These are phyloP conservation scores for Saccharomyces hybrid DNA, from an alignment of 1,139 yeast genomes.

Conservation along the genomic window DNA sequence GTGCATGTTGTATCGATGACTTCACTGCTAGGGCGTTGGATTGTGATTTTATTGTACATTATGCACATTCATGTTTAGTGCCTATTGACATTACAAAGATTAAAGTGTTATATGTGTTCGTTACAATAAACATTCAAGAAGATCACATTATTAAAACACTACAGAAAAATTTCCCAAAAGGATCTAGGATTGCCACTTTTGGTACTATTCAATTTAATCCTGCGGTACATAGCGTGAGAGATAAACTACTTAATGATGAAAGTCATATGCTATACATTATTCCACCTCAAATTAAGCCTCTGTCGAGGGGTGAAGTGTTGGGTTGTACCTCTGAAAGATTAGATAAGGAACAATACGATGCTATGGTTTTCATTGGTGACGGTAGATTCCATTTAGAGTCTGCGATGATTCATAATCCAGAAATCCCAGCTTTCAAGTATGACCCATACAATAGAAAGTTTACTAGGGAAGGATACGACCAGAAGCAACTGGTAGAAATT, in stretches of 20 bases:
- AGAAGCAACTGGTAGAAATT: slow-evolving; percentile 65
- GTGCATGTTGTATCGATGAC: slow-evolving; percentile 98
- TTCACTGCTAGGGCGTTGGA: slow-evolving; percentile 86
- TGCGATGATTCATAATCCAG: slow-evolving; percentile 95
- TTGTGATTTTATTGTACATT: slow-evolving; percentile 91
- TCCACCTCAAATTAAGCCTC: slow-evolving; percentile 88
- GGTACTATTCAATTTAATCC: slow-evolving; percentile 98
- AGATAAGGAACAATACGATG: slow-evolving; percentile 54
- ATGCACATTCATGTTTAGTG: slow-evolving; percentile 94
- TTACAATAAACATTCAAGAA: slow-evolving; percentile 84
- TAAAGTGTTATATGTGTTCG: slow-evolving; percentile 90
- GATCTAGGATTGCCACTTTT: slow-evolving; percentile 66
- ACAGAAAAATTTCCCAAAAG: slow-evolving; percentile 55
- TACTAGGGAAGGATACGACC: slow-evolving; percentile 83
- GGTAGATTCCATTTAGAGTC: slow-evolving; percentile 94
- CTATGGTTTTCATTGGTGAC: slow-evolving; percentile 89
- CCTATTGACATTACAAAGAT: slow-evolving; percentile 89
- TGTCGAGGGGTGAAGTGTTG: slow-evolving; percentile 90
- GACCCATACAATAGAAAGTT: slow-evolving; percentile 92
- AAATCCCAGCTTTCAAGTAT: slow-evolving; percentile 81
- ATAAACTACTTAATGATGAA: slow-evolving; percentile 44
- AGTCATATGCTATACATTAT: slow-evolving; percentile 50
- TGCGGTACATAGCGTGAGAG: slow-evolving; percentile 71
- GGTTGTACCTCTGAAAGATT: slow-evolving; percentile 92
- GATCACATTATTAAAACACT: slow-evolving; percentile 72